Evolutionary conservation across 2,329 filamentous ascomycete genomes (phyloP).

Genomic region (Fusarium beomiforme): DNA sequence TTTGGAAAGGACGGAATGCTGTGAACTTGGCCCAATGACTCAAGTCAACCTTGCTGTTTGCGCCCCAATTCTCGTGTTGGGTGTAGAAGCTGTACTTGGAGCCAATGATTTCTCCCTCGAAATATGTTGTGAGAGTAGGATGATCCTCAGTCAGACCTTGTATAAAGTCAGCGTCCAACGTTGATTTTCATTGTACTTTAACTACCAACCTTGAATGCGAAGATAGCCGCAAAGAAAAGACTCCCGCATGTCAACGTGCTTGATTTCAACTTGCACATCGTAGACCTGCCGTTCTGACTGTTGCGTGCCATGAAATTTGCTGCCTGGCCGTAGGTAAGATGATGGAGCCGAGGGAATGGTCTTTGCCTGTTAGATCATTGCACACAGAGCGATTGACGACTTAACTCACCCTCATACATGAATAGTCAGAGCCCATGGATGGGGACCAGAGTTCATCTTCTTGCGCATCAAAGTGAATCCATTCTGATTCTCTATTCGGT

Average conservation of each 20-base stretch:
- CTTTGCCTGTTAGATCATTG: constrained; percentile 53
- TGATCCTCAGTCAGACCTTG: constrained; percentile 93
- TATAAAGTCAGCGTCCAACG: constrained; percentile 22
- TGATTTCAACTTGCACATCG: constrained; percentile 95
- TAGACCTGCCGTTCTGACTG: constrained; percentile 93
- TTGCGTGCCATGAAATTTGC: constrained; percentile 89
- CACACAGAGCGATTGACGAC: background rate
- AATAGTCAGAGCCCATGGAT: constrained; percentile 52
- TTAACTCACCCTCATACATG: constrained; percentile 49
- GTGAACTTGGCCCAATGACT: constrained; percentile 93
- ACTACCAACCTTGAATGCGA: constrained; percentile 83
- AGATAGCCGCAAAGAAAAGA: constrained; percentile 96
- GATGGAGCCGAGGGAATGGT: constrained; percentile 82
- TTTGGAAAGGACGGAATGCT: constrained; percentile 80
- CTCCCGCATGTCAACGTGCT: constrained; percentile 93
- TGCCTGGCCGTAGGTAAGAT: constrained; percentile 86
- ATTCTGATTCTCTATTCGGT: constrained; percentile 35
- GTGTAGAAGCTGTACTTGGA: constrained; percentile 95
- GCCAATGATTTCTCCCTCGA: constrained; percentile 97
- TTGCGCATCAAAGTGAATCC: constrained; percentile 37
- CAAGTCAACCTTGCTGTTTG: constrained; percentile 88
- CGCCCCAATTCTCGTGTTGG: constrained; percentile 89
- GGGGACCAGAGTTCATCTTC: constrained; percentile 48
- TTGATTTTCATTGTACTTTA: background rate
- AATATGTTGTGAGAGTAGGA: constrained; percentile 97